Conservation (phyloP, 169 alveolate species). For the Plasmodium fragile region DNA sequence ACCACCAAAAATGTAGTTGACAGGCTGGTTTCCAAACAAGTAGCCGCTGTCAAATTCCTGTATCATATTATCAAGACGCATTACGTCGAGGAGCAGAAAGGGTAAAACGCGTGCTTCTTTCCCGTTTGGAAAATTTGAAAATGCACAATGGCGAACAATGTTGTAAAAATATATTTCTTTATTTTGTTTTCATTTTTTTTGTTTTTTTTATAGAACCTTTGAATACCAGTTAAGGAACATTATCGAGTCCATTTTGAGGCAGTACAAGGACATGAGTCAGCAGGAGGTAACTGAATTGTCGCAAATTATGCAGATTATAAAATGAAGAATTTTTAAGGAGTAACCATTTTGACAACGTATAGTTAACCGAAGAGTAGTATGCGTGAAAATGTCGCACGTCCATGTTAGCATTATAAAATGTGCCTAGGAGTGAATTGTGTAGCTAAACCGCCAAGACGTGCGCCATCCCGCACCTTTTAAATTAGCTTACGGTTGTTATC, state of each 20-base stretch:
- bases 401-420: neutral
- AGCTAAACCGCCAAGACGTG: neutral
- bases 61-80: slow-evolving; percentile 26
- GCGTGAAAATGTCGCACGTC: neutral
- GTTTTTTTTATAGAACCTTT: slow-evolving; percentile 17
- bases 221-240: slow-evolving; percentile 43
- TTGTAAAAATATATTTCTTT: neutral
- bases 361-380: slow-evolving; percentile 5
- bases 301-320: slow-evolving; percentile 42
- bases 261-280: slow-evolving; percentile 16
- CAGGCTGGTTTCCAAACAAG: slow-evolving; percentile 26
- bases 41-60: slow-evolving; percentile 45
- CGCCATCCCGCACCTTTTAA: neutral
- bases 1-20: slow-evolving; percentile 12
- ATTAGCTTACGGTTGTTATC: neutral
- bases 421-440: neutral
- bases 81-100: slow-evolving; percentile 31
- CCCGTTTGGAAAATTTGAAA: neutral
- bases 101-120: neutral
- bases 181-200: slow-evolving; percentile 5
- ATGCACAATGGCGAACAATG: neutral
- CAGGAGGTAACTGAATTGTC: slow-evolving; percentile 43
- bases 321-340: slow-evolving; percentile 2
- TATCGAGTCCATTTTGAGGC: slow-evolving; percentile 41
- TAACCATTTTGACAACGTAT: neutral